Evolutionary conservation across 805 yeast genomes (phyloP).

Genomic region (Yarrowia sp.): DNA sequence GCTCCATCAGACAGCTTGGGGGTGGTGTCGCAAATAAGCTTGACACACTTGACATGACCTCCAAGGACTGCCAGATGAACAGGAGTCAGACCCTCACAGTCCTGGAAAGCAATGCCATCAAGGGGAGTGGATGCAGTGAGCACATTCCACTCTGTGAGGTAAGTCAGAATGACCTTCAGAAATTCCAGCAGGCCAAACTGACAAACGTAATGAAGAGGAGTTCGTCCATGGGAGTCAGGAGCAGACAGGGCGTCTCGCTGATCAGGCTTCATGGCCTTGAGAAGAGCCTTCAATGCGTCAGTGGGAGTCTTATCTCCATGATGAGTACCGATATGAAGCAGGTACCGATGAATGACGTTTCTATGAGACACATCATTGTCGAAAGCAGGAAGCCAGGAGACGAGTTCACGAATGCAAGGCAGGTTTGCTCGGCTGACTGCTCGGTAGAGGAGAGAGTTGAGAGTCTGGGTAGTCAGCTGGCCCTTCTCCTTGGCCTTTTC

Average conservation of each 20-base stretch:
- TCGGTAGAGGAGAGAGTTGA: conserved; percentile 15
- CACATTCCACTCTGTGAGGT: conserved; percentile 55
- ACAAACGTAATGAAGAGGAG: conserved; percentile 87
- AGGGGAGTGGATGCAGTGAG: conserved; percentile 30
- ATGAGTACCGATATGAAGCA: conserved; percentile 18
- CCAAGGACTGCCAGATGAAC: conserved; percentile 80
- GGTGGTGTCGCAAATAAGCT: conserved; percentile 49
- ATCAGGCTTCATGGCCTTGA: background rate
- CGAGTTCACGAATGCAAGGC: conserved; percentile 13
- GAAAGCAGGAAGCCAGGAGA: conserved; percentile 6
- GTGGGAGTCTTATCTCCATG: conserved; percentile 2
- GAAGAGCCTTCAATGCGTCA: background rate
- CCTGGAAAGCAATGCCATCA: conserved; percentile 39
- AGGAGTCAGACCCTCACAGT: conserved; percentile 76
- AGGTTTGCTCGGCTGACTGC: conserved; percentile 15
- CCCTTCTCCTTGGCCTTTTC: conserved; percentile 17
- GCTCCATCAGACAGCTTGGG: conserved; percentile 34
- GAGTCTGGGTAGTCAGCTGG: conserved; percentile 1
- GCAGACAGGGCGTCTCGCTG: conserved; percentile 46
- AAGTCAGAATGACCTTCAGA: conserved; percentile 55
- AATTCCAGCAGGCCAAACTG: conserved; percentile 77
- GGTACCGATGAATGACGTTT: conserved; percentile 21
- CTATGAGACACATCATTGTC: conserved; percentile 4
- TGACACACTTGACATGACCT: conserved; percentile 73
- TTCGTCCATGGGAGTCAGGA: conserved; percentile 71